Conservation (phyloP, 306 rosid genomes). For the Ziziphus jujuba region DNA sequence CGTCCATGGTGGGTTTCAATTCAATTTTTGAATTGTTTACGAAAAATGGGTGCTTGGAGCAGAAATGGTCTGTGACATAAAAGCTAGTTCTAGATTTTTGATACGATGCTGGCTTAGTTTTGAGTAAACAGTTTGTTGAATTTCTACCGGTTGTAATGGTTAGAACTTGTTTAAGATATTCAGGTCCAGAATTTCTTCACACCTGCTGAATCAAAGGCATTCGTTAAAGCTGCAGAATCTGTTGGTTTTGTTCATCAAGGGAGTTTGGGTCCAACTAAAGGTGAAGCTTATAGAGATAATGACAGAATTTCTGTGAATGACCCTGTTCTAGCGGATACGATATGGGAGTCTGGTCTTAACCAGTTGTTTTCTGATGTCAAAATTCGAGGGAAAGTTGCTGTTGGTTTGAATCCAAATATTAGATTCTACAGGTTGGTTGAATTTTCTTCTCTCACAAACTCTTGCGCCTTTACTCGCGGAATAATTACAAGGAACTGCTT, state of each 20-base stretch:
- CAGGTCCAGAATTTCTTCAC: conserved; percentile 75
- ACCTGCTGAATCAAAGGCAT: conserved; percentile 70
- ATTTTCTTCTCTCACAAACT: not conserved
- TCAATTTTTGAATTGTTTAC: not conserved
- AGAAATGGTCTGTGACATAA: not conserved
- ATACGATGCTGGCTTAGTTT: too few species aligned
- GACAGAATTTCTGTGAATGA: conserved; percentile 72
- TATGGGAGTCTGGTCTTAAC: conserved; percentile 79
- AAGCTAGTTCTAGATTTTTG: not conserved
- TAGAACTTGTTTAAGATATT: conserved; percentile 25
- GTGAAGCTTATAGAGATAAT: conserved; percentile 90
- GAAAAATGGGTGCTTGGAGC: not conserved
- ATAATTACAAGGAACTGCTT: too few species aligned
- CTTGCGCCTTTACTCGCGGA: not conserved
- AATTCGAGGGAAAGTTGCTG: conserved; percentile 68
- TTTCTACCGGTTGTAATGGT: conserved; percentile 15
- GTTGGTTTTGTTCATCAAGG: conserved; percentile 85
- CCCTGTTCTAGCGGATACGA: conserved; percentile 60
- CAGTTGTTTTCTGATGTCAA: conserved; percentile 61
- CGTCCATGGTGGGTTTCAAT: not conserved
- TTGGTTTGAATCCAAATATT: conserved; percentile 85
- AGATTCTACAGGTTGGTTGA: conserved; percentile 76
- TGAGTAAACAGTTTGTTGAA: not conserved
- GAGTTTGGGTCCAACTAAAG: conserved; percentile 82
- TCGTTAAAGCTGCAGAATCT: conserved; percentile 64